Base-by-base conservation (phyloP, 139 green algal genomes). In the Picochlorum sp. region DNA sequence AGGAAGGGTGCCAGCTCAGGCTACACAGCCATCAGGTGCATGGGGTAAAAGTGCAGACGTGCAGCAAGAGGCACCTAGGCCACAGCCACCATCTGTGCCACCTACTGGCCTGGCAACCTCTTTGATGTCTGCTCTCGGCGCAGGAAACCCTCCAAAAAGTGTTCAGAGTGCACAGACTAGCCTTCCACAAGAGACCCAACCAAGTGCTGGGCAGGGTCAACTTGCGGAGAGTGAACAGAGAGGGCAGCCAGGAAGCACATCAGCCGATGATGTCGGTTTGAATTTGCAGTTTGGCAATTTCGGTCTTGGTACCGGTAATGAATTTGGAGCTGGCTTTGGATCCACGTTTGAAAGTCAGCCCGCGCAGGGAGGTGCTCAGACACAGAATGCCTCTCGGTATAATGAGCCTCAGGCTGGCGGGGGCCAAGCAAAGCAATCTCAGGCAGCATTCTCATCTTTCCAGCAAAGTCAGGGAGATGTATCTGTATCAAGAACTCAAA, bases 241-340 rank as follows among this genome's bases (percentile, higher is more conserved):
- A 62, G 38, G 47, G 6, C 18, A 57, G 10, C 51, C 62, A 23
- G 71, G 60, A 30, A 16, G 41, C 15, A 56, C 56, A 30, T 45
- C 5, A 54, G 50, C 52, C 55, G 28, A 20, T 60, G 34, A 63
- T 23, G 68, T 78, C 6, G 73, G 63, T 45, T 26, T 77, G n/a
- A 68, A 77, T 24, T 68, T 80, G 13, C 74, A 80, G 54, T 80
- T 80, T 60, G 74, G 74, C 18, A 72, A 80, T 58, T 71, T 80
- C 44, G 61, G 71, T 57, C 63, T 76, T 55, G 70, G 67, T 34
- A 34, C 65, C 31, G 45, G 28, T 58, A 60, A 45, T 41, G 61
- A 67, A 24, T 77, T 74, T 57, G 67, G 60, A 28, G 50, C 50
- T 31, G 45, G 58, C 21, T 67, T 65, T 38, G 60, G 64, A 8